Evolutionary conservation across 495 filamentous ascomycete genomes (phyloP), one percentile per base, ranked within the genome.

Genomic region (Pyrenula aspistea): DNA sequence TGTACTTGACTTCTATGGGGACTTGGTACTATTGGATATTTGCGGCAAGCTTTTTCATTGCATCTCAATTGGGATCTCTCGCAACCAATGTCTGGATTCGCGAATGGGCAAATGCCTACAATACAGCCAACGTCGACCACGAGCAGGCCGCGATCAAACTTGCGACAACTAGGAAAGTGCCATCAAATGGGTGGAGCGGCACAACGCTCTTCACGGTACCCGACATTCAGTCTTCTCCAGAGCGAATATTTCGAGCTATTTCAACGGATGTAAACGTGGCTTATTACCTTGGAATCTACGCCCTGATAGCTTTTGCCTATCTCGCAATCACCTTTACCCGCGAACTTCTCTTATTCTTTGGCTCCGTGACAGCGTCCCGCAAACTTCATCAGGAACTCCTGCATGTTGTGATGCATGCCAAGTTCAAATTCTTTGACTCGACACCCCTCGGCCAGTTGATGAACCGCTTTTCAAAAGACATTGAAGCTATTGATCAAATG

Each of bases 381-480:
- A 83, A 81, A 62, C 82, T 99, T 12, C 94, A 99, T 66, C 75
- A 82, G 56, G 77, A 81, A 23, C 79, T 99, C 51, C 83, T 97
- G 68, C 76, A 81, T 22, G 73, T 87, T 2, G 80, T 99, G 24
- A 85, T 88, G 56, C 84, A 91, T 54, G 94, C 94, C 15, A 89
- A 88, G 64, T 95, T 97, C 73, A 87, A 87, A 60, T 99, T 99
- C 75, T 99, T 99, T 66, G 94, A 99, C 67, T 89, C 89, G 1
- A 99, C 94, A 1, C 94, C 94, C 3, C 80, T 96, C 0, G 94
- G 94, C 12, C 93, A 96, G 68, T 78, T 99, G 60, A 97, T 97
- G 87, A 99, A 99, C 68, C 79, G 94, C 42, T 99, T 99, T 70
- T 96, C 92, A 59, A 97, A 96, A 68, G 94, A 97, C 68, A 77